Evolutionary conservation across 176 grass and related monocot genomes (phyloP).

Genomic region (Poa pratensis): DNA sequence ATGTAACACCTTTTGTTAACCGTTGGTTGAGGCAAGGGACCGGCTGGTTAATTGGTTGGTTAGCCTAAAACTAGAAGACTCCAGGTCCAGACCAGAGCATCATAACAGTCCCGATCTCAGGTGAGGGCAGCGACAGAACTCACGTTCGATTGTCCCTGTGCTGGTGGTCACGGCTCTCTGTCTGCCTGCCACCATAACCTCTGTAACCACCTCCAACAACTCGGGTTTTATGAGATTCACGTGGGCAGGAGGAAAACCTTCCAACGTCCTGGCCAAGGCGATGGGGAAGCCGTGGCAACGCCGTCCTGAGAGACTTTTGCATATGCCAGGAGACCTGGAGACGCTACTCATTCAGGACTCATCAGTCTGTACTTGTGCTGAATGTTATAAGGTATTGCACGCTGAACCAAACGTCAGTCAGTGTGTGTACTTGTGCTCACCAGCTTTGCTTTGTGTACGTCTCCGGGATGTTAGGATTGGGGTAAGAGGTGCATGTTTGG

Average conservation of each 20-base stretch:
- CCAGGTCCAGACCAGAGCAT: not conserved
- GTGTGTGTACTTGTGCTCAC: not conserved
- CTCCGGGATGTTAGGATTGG: not conserved
- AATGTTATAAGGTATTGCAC: not conserved
- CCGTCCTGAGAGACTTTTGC: not conserved
- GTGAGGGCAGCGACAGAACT: not conserved
- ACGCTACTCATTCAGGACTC: too few species aligned
- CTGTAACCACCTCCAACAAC: constrained; percentile 27
- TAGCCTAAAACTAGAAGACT: not conserved
- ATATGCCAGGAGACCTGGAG: too few species aligned
- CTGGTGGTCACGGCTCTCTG: not conserved
- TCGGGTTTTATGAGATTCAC: constrained; percentile 24
- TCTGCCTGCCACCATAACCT: not conserved
- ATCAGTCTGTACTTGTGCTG: not conserved
- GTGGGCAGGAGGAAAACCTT: not conserved
- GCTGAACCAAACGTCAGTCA: not conserved
- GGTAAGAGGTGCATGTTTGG: too few species aligned
- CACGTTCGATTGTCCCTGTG: not conserved
- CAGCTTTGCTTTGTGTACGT: not conserved
- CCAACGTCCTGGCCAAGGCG: not conserved
- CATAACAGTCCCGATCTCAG: constrained; percentile 22
- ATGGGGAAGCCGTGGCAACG: not conserved
- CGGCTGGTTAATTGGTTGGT: not conserved
- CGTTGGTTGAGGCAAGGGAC: not conserved
- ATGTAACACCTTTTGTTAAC: not conserved